Evolutionary conservation across 148 eudicot genomes (phyloP).

Genomic region (Vaccinium corymbosum): DNA sequence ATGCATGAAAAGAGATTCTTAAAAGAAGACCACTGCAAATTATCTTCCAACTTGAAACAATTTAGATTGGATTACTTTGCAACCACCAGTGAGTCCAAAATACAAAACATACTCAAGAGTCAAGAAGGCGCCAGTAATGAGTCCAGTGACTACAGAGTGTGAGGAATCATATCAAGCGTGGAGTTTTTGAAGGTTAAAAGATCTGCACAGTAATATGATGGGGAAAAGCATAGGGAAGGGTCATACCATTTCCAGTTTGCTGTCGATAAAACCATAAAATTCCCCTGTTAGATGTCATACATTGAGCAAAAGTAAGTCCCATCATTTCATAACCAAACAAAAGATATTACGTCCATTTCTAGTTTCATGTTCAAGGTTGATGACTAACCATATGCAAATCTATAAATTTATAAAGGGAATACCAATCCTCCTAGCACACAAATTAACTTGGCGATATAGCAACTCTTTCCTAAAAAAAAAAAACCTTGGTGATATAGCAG

Average conservation of each 20-base stretch:
- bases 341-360: background rate
- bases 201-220: background rate
- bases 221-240: conserved; percentile 21
- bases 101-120: background rate
- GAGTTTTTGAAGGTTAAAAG: background rate
- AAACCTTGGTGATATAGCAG: background rate
- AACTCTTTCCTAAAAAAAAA: no score
- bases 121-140: background rate
- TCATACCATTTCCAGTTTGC: conserved; percentile 81
- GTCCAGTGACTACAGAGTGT: background rate
- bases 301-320: conserved; percentile 5
- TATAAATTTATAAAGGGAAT: background rate
- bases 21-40: background rate
- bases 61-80: background rate
- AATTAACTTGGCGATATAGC: background rate
- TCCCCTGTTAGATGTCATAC: conserved; percentile 55
- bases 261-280: conserved; percentile 70
- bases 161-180: conserved; percentile 4
- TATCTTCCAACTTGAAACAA: conserved; percentile 1
- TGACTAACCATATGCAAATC: background rate
- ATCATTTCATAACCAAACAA: background rate
- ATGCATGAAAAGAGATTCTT: conserved; percentile 6
- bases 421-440: background rate
- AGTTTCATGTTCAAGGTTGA: background rate
- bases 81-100: conserved; percentile 12